Evolutionary conservation across 2,329 filamentous ascomycete species (phyloP).

Genomic region (Sclerotinia glacialis): DNA sequence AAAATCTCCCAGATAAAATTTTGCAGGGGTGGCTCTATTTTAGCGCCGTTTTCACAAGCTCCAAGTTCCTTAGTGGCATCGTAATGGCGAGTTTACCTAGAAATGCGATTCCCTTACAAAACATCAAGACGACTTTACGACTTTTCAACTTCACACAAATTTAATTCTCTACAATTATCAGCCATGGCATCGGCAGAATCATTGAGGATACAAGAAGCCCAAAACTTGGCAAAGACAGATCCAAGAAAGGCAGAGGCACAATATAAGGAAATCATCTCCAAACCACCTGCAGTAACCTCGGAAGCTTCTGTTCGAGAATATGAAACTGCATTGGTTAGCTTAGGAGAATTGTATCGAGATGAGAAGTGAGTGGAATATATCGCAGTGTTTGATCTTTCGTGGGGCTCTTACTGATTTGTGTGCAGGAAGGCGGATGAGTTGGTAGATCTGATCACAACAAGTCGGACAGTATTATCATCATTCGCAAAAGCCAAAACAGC

Average conservation of each 20-base stretch:
- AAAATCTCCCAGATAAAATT: slow-evolving; percentile 24
- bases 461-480: slow-evolving; percentile 84
- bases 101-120: slow-evolving; percentile 26
- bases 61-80: slow-evolving; percentile 25
- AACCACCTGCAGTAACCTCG: slow-evolving; percentile 75
- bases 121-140: slow-evolving; percentile 27
- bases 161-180: slow-evolving; percentile 30
- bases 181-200: slow-evolving; percentile 58
- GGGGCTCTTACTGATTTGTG: slow-evolving; percentile 35
- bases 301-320: slow-evolving; percentile 90
- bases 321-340: slow-evolving; percentile 79
- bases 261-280: slow-evolving; percentile 86
- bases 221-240: slow-evolving; percentile 76
- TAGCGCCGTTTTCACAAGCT: slow-evolving; percentile 31
- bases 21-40: slow-evolving; percentile 28
- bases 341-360: slow-evolving; percentile 92
- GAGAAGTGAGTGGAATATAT: slow-evolving; percentile 58
- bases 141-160: slow-evolving; percentile 15
- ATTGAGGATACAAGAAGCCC: slow-evolving; percentile 78
- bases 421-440: slow-evolving; percentile 76
- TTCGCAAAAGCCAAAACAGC: slow-evolving; percentile 99
- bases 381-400: neutral
- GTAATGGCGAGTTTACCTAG: slow-evolving; percentile 24
- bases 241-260: slow-evolving; percentile 79
- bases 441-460: slow-evolving; percentile 84